phyloP scores from a whole-genome alignment of 2,329 filamentous ascomycete species.

The Chaetomium sp. region DNA sequence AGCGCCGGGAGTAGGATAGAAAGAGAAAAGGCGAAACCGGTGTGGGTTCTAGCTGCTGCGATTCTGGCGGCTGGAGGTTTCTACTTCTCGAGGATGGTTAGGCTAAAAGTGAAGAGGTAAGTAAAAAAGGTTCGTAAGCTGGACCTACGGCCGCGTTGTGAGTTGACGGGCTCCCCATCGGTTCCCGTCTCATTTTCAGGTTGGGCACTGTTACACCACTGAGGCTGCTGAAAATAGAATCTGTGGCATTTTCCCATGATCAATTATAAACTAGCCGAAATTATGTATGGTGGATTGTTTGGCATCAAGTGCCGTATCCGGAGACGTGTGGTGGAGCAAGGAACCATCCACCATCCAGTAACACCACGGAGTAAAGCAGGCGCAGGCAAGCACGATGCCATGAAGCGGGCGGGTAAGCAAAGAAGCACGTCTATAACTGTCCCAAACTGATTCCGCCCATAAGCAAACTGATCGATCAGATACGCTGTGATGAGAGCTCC shows the following conservation, averaged over 20 bases:
- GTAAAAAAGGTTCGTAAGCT: neutral
- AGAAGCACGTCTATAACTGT: constrained; percentile 10
- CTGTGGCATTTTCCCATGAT: neutral
- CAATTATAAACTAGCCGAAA: neutral
- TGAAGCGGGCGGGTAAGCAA: neutral
- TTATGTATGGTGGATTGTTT: neutral
- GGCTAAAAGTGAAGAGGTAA: neutral
- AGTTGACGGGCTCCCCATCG: too few relatives aligned
- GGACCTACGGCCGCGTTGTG: too few relatives aligned
- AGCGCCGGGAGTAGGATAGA: neutral
- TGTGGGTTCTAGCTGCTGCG: constrained; percentile 3
- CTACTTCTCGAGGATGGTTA: neutral
- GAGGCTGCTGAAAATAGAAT: neutral
- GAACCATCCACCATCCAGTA: neutral
- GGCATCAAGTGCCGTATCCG: neutral
- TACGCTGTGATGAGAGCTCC: constrained; percentile 1
- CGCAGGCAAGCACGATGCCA: neutral
- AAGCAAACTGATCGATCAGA: constrained; percentile 1
- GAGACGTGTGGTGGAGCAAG: neutral
- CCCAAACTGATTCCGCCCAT: neutral
- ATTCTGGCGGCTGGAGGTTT: neutral
- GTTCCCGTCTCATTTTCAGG: too few relatives aligned
- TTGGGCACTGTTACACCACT: too few relatives aligned
- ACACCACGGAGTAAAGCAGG: neutral
- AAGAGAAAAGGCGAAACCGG: neutral